phyloP scores from a whole-genome alignment of 331 rosid genomes.

The Prunus yedoensis region DNA sequence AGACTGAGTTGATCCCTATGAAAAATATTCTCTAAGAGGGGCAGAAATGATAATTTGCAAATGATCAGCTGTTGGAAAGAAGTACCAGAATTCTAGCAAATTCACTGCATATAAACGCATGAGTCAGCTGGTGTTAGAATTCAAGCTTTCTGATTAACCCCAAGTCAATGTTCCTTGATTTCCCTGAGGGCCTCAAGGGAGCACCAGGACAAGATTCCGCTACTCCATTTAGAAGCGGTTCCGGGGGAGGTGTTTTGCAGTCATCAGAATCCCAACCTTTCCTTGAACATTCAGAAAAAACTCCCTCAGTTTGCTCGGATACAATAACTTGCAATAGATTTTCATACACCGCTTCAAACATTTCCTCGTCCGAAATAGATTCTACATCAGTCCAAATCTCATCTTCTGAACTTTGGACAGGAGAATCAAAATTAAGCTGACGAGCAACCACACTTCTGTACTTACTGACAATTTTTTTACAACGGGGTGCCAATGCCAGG shows the following conservation, averaged over 20 bases:
- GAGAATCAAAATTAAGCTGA: slow-evolving; percentile 51
- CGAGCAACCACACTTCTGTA: slow-evolving; percentile 41
- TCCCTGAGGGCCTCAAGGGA: slow-evolving; percentile 48
- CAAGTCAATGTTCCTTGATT: slow-evolving; percentile 38
- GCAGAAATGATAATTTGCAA: slow-evolving; percentile 29
- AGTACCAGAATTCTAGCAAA: slow-evolving; percentile 19
- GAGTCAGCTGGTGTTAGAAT: slow-evolving; percentile 38
- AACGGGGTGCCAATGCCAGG: slow-evolving; percentile 45
- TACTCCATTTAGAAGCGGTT: slow-evolving; percentile 24
- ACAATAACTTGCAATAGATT: slow-evolving; percentile 61
- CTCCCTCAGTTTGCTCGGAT: slow-evolving; percentile 44
- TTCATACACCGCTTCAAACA: slow-evolving; percentile 52
- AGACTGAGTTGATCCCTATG: slow-evolving; percentile 13
- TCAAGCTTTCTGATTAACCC: slow-evolving; percentile 75
- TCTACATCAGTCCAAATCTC: slow-evolving; percentile 9
- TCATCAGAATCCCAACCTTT: slow-evolving; percentile 24
- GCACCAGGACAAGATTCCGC: slow-evolving; percentile 66
- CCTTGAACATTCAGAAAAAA: slow-evolving; percentile 29
- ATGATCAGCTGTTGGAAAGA: slow-evolving; percentile 18
- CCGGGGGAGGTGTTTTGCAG: slow-evolving; percentile 48
- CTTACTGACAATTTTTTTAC: slow-evolving; percentile 40
- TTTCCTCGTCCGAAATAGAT: slow-evolving; percentile 55
- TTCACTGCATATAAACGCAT: slow-evolving; percentile 2
- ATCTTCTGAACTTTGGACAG: slow-evolving; percentile 15
- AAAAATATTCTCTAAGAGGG: slow-evolving; percentile 19